Conservation (phyloP, 2,329 filamentous ascomycete genomes). For the Microascus cirrosus region DNA sequence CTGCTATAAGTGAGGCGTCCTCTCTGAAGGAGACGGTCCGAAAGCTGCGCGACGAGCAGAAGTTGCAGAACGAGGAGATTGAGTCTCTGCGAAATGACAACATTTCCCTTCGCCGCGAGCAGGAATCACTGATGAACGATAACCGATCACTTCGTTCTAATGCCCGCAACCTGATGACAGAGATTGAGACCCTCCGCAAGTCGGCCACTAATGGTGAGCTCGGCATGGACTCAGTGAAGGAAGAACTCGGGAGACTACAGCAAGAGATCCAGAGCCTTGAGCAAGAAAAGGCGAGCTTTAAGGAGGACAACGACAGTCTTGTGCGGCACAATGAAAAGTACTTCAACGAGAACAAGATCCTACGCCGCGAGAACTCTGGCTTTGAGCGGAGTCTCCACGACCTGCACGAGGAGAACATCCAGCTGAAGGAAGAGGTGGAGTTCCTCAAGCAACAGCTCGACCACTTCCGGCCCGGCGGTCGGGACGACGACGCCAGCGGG, state of each 20-base stretch:
- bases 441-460: conserved; percentile 32
- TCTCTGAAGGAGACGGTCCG: conserved; percentile 29
- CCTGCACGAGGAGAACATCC: conserved; percentile 33
- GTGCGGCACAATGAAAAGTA: conserved; percentile 44
- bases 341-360: conserved; percentile 39
- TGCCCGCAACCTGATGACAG: conserved; percentile 26
- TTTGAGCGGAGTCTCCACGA: conserved; percentile 34
- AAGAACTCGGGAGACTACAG: conserved; percentile 27
- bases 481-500: conserved; percentile 18
- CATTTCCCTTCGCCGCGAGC: conserved; percentile 27
- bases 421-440: conserved; percentile 35
- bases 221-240: conserved; percentile 27
- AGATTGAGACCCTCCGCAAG: conserved; percentile 31
- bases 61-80: conserved; percentile 24
- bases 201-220: conserved; percentile 26
- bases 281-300: conserved; percentile 32
- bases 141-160: conserved; percentile 31
- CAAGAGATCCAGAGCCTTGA: conserved; percentile 24
- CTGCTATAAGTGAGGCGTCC: conserved; percentile 26
- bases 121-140: conserved; percentile 29
- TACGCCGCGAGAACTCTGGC: conserved; percentile 33
- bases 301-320: conserved; percentile 38
- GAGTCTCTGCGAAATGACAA: conserved; percentile 29
- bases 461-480: conserved; percentile 24
- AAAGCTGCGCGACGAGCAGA: conserved; percentile 20